These are phyloP conservation scores for Globisporangium echinulatum DNA, from an alignment of 352 stramenopile species.

Conservation along the genomic window DNA sequence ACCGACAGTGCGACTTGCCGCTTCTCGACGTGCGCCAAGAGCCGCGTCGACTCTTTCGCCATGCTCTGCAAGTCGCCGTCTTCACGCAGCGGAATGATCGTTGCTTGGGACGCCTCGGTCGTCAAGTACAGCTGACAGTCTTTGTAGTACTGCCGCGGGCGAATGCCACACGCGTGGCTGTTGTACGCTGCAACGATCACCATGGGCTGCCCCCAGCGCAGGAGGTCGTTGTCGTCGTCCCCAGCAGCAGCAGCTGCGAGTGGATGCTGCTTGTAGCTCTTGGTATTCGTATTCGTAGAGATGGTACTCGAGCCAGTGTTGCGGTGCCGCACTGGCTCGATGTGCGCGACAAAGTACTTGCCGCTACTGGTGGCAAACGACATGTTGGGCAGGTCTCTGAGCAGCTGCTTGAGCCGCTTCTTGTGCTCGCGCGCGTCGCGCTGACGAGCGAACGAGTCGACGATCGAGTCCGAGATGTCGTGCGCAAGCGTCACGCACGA, in stretches of 20 bases:
- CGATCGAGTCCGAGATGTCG: slow-evolving; percentile 17
- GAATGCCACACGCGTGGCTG: slow-evolving; percentile 44
- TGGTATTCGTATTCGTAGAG: not conserved
- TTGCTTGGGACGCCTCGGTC: slow-evolving; percentile 44
- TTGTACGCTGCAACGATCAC: slow-evolving; percentile 52
- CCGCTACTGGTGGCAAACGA: slow-evolving; percentile 48
- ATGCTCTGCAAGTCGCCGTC: slow-evolving; percentile 57
- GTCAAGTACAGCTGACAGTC: slow-evolving; percentile 71
- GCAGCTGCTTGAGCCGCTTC: slow-evolving; percentile 37
- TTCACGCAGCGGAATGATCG: slow-evolving; percentile 64
- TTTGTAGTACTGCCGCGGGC: slow-evolving; percentile 71
- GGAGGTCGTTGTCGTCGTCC: slow-evolving; percentile 18
- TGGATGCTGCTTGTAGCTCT: not conserved
- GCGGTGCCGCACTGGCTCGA: slow-evolving; percentile 36
- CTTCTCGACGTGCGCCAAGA: slow-evolving; percentile 50
- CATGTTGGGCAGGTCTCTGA: slow-evolving; percentile 76
- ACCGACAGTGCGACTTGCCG: slow-evolving; percentile 48
- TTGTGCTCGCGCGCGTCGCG: slow-evolving; percentile 44
- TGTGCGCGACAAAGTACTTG: slow-evolving; percentile 54
- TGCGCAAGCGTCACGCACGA: slow-evolving; percentile 32
- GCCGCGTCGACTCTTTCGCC: slow-evolving; percentile 64
- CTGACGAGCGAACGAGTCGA: slow-evolving; percentile 35
- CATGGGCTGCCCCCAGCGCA: slow-evolving; percentile 66
- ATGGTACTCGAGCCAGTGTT: not conserved
- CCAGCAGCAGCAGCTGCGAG: not conserved